Conservation (phyloP, 139 green algal species). For the Chlorella ohadii region DNA sequence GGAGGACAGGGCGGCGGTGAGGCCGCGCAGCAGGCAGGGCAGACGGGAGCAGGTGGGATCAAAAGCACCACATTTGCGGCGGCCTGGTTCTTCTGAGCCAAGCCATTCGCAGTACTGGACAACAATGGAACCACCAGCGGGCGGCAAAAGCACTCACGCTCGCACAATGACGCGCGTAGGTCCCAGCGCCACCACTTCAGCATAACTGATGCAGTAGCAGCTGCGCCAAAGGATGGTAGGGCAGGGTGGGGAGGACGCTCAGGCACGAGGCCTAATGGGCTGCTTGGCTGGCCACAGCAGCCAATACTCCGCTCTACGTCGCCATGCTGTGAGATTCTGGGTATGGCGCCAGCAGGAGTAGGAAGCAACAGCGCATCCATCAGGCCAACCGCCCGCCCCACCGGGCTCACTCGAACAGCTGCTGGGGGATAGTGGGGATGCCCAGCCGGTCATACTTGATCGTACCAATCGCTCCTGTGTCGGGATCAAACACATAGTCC, state of each 20-base stretch:
- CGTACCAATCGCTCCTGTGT: conserved; percentile 65
- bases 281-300: neutral
- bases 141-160: neutral
- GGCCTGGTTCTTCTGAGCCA: too few species aligned
- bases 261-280: neutral
- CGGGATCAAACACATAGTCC: conserved; percentile 80
- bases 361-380: too few species aligned
- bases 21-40: too few species aligned
- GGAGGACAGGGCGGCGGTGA: neutral
- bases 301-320: neutral
- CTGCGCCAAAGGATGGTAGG: neutral
- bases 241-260: neutral
- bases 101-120: too few species aligned
- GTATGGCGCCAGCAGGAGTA: neutral
- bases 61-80: too few species aligned
- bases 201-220: conserved; percentile 30
- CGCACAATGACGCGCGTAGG: conserved; percentile 29
- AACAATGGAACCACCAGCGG: neutral
- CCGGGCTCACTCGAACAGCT: conserved; percentile 63
- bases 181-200: conserved; percentile 38
- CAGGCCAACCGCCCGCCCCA: too few species aligned
- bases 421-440: conserved; percentile 66
- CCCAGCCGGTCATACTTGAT: conserved; percentile 83
- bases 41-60: neutral
- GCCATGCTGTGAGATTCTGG: too few species aligned